Base-by-base conservation (phyloP, 1,284 basidiomycete species). In the Phellinidium pouzarii region DNA sequence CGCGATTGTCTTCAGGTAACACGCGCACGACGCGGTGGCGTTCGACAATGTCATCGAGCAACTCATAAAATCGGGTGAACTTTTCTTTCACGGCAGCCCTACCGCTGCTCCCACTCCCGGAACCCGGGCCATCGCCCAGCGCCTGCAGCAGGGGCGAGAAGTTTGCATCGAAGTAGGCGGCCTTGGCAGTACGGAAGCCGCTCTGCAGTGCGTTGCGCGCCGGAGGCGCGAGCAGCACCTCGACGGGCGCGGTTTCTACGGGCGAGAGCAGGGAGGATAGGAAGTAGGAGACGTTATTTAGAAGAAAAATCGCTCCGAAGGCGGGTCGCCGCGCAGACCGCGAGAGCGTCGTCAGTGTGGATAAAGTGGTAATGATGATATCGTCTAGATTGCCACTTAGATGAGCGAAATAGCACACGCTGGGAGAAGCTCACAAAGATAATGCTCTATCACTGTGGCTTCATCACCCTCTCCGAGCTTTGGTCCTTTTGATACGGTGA, bases 121-220 rank as follows among this genome's bases (percentile, higher is more conserved):
- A 80, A 53, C 81, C 82, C 55, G 78, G 79, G 59, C 85, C 83
- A 49, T 90, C 87, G 25, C 76, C 75, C 49, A 91, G 71, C 3
- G 79, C 69, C 59, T 85, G 82, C 71, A 90, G 78, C 40, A 91
- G 69, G 5, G 84, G 82, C 3, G 82, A 80, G 65, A 86, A 87
- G 66, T 88, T 90, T 19, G 83, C 74, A 55, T 90, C 86, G 56
- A 89, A 88, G 66, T 91, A 91, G 1, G 74, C 82, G 7, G 87
- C 85, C 65, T 88, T 88, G 42, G 87, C 83, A 0, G 80, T 87
- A 41, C 87, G 79, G 68, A 80, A 87, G 59, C 77, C 79, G 4
- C 80, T 83, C 58, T 79, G 76, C 25, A 90, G 72, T 12, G 73
- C 59, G 38, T 87, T 84, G 44, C 76, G 70, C 0, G 84, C 74